phyloP scores from a whole-genome alignment of 805 yeast genomes.

The Candida tallmaniae region DNA sequence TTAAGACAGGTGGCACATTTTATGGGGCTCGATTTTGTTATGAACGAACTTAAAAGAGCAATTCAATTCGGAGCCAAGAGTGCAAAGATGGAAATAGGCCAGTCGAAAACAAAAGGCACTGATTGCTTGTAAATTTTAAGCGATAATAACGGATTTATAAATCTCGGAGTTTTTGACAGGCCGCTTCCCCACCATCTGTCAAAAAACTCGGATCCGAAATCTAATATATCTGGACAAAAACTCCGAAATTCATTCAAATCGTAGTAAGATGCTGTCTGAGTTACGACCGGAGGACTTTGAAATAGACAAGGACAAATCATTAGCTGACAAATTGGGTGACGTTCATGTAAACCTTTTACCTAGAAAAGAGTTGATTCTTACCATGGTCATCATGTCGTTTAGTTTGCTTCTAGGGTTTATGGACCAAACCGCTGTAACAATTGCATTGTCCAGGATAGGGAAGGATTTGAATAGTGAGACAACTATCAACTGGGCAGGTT shows the following conservation, averaged over 20 bases:
- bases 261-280: too few species aligned
- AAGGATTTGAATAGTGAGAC: slow-evolving; percentile 38
- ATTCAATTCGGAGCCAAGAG: slow-evolving; percentile 95
- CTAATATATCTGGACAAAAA: not conserved
- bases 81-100: slow-evolving; percentile 86
- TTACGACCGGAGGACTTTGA: too few species aligned
- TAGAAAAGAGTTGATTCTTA: slow-evolving; percentile 24
- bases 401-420: slow-evolving; percentile 37
- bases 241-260: too few species aligned
- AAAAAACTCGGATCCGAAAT: not conserved
- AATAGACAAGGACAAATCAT: not conserved
- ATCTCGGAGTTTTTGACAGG: not conserved
- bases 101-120: slow-evolving; percentile 74
- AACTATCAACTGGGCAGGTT: slow-evolving; percentile 65
- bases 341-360: slow-evolving; percentile 35
- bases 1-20: slow-evolving; percentile 58
- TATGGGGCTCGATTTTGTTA: slow-evolving; percentile 47
- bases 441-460: slow-evolving; percentile 43
- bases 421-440: slow-evolving; percentile 42
- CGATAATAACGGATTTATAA: too few species aligned
- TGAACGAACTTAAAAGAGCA: slow-evolving; percentile 82
- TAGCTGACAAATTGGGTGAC: slow-evolving; percentile 23
- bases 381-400: slow-evolving; percentile 28
- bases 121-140: slow-evolving; percentile 37
- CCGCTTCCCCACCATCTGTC: not conserved